Evolutionary conservation across 176 grass and related monocot genomes (phyloP), one percentile per base, ranked within the genome.

Genomic region (Aechmea fasciata): DNA sequence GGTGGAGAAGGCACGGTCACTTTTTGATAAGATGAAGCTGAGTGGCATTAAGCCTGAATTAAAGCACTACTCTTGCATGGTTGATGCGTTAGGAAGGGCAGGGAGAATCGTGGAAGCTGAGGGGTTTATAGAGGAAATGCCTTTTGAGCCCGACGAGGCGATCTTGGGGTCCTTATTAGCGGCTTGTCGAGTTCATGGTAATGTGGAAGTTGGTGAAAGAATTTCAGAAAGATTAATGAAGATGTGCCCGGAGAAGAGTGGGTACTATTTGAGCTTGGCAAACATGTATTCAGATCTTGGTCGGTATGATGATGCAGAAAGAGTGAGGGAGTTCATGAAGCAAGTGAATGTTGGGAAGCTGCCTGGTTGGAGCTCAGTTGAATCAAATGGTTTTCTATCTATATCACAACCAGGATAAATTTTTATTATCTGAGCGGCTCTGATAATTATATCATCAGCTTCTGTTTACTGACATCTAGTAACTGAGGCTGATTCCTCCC

Each of bases 221-320:
- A 62, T 90, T 66, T 83, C 86, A 11, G 78, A 75, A 69, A 87
- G 74, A 62, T 66, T 90, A 65, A 87, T 90, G 84, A 11, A 28
- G 54, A 82, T 84, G 84, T 71, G 49, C 69, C 91, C 83, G 48
- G 66, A 50, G 23, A 90, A 82, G 70, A 87, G 87, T 1, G 91
- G 91, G 13, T 90, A 80, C 54, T 95, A 85, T 73, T 81, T 90
- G 91, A 95, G 84, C 70, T 52, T 90, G 78, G 87, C 81, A 66
- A 95, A 95, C 79, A 78, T 95, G 78, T 90, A 90, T 83, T 89
- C 81, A 18, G 87, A 90, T 70, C 78, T 75, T 52, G 81, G 86
- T 26, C 85, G 81, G 73, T 90, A 84, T 64, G 61, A 0, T 55
- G 87, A 95, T 69, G 87, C 84, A 4, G 73, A 90, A 79, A 90